Percentiles rank a stretch among this genome's conserved stretches.
Evolutionary conservation across 192 early-diverging fungal genomes (phyloP).

Genomic region (Backusella sp.): DNA sequence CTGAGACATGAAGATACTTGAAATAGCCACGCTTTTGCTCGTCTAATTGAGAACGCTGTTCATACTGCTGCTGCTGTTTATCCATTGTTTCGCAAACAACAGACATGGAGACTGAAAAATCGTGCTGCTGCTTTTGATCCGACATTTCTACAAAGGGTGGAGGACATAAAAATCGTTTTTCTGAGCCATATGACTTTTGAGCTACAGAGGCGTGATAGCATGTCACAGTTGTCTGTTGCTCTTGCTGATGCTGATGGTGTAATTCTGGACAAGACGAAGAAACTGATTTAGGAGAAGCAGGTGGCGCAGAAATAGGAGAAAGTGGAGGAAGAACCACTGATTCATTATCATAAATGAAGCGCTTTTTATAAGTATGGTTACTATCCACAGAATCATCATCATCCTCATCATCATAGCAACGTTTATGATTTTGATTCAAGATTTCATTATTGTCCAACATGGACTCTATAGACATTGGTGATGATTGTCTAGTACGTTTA

Average conservation of each 20-base stretch:
- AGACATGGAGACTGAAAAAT: conserved; percentile 28
- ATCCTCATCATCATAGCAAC: background rate
- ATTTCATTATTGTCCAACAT: conserved; percentile 15
- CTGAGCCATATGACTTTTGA: conserved; percentile 93
- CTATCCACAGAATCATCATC: background rate
- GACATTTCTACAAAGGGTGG: conserved; percentile 61
- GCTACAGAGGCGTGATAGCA: conserved; percentile 82
- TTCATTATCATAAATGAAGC: background rate
- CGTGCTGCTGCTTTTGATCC: conserved; percentile 45
- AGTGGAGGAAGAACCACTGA: background rate
- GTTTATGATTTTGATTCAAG: background rate
- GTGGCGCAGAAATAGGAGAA: background rate
- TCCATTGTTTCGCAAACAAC: conserved; percentile 38
- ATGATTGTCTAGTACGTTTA: background rate
- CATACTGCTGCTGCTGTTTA: conserved; percentile 27
- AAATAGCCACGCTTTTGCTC: conserved; percentile 61
- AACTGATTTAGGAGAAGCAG: background rate
- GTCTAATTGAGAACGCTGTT: conserved; percentile 49
- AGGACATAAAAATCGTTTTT: conserved; percentile 84
- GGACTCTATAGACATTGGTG: conserved; percentile 35
- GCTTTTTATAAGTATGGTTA: background rate
- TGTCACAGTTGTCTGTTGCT: conserved; percentile 69
- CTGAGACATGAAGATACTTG: conserved; percentile 76
- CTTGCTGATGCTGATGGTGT: conserved; percentile 14
- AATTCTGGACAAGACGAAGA: conserved; percentile 1